Conservation (phyloP, 2,329 filamentous ascomycete genomes). For the Beauveria brongniartii region DNA sequence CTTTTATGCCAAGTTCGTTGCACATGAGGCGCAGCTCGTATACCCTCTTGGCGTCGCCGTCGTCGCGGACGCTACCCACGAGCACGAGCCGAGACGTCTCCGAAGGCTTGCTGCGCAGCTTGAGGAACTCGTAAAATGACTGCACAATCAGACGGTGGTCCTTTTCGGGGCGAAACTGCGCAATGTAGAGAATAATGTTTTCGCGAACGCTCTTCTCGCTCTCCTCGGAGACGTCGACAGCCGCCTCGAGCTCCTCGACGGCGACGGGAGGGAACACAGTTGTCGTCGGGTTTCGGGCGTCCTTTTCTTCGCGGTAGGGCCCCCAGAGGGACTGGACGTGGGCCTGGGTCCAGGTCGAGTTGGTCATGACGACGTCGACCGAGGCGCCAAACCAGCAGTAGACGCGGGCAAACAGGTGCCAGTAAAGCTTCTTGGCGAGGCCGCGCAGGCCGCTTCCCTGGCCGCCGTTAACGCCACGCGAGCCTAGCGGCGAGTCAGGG, state of each 20-base stretch:
- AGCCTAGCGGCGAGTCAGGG: slow-evolving; percentile 47
- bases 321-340: slow-evolving; percentile 81
- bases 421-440: slow-evolving; percentile 69
- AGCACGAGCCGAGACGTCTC: slow-evolving; percentile 63
- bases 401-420: slow-evolving; percentile 72
- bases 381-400: slow-evolving; percentile 78
- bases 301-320: slow-evolving; percentile 38
- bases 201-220: slow-evolving; percentile 60
- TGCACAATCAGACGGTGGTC: slow-evolving; percentile 83
- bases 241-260: slow-evolving; percentile 71
- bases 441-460: slow-evolving; percentile 67
- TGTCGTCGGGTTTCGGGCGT: slow-evolving; percentile 47
- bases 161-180: slow-evolving; percentile 95
- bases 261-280: slow-evolving; percentile 91
- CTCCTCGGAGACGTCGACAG: slow-evolving; percentile 60
- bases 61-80: slow-evolving; percentile 86
- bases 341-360: slow-evolving; percentile 85
- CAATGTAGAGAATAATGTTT: slow-evolving; percentile 79
- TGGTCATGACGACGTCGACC: slow-evolving; percentile 94
- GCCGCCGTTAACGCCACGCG: slow-evolving; percentile 74
- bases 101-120: slow-evolving; percentile 41
- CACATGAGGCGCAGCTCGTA: slow-evolving; percentile 81
- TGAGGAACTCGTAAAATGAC: slow-evolving; percentile 72
- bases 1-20: slow-evolving; percentile 77
- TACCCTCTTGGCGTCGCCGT: slow-evolving; percentile 70